Evolutionary conservation across 2,329 filamentous ascomycete species (phyloP), one percentile per base, ranked within the genome.

Genomic region (Hymenoscyphus albidus): DNA sequence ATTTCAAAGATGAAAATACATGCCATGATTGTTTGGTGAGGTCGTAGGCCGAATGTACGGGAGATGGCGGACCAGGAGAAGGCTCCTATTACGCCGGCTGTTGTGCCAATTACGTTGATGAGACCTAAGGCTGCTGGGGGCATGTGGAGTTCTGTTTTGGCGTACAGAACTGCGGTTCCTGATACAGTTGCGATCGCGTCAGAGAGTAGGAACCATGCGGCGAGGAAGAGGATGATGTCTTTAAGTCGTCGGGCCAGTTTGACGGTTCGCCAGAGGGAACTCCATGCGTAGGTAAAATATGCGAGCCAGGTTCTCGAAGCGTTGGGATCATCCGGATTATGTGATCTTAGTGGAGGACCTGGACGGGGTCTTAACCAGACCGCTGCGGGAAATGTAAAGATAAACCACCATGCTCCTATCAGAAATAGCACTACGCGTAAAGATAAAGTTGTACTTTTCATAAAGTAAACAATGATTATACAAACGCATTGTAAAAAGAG

Each of bases 161-260:
- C 95, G 75, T 97, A 99, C 10, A 99, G 82, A 35, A 98, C 93
- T 0, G 95, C 95, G 0, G 95, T 98, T 14, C 93, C 94, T 40
- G 91, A 95, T 0, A 96, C 94, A 0, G 95, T 98, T 7, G 95
- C 95, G 68, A 98, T 93, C 54, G 91, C 93, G 73, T 99, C 95
- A 6, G 91, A 96, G 1, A 99, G 83, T 38, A 99, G 83, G 75
- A 99, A 97, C 95, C 95, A 99, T 5, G 92, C 93, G 2, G 84
- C 86, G 4, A 99, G 83, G 75, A 95, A 95, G 6, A 94, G 80
- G 35, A 91, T 79, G 35, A 94, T 88, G 71, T 95, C 91, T 60
- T 87, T 80, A 6, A 94, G 82, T 12, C 85, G 83, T 14, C 89
- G 82, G 2, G 94, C 93, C 56, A 93, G 85, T 70, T 87, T 84